A percentile compares a stretch with the other conserved stretches of the same genome.
phyloP scores from a whole-genome alignment of 73 alveolate genomes.

The Blepharisma japonicum region DNA sequence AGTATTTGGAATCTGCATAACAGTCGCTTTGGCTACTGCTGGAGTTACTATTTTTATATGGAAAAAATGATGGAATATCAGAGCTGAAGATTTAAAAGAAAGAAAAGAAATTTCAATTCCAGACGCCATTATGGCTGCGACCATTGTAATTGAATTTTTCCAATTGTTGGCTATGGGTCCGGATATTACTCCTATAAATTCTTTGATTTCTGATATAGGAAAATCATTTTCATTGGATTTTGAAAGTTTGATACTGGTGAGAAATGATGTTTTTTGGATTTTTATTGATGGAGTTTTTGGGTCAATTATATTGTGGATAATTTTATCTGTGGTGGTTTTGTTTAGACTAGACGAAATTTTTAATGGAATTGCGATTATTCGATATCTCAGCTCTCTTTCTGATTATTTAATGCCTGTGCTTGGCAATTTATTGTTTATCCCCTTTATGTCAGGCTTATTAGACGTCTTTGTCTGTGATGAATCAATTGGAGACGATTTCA shows the following conservation, averaged over 20 bases:
- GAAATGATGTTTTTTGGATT: too few relatives aligned
- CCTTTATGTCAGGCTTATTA: background rate
- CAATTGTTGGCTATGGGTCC: conserved; percentile 33
- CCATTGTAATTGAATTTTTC: conserved; percentile 29
- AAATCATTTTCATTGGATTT: too few relatives aligned
- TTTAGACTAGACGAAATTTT: too few relatives aligned
- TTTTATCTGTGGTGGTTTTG: too few relatives aligned
- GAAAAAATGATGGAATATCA: background rate
- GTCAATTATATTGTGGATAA: too few relatives aligned
- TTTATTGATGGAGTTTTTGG: too few relatives aligned
- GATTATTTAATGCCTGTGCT: background rate
- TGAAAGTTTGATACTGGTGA: too few relatives aligned
- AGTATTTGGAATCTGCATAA: background rate
- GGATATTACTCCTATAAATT: too few relatives aligned
- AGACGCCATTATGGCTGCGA: background rate
- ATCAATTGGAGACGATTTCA: background rate
- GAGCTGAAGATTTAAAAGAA: background rate
- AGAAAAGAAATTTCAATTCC: background rate
- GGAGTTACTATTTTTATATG: background rate
- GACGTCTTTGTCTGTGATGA: background rate
- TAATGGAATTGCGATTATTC: too few relatives aligned
- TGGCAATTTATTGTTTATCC: background rate
- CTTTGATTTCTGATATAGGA: too few relatives aligned
- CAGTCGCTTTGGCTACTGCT: background rate
- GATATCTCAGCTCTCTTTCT: too few relatives aligned